A percentile compares a stretch with the other conserved stretches of the same genome.
phyloP scores from a whole-genome alignment of 768 basidiomycete genomes.

The Lactarius trivialis region DNA sequence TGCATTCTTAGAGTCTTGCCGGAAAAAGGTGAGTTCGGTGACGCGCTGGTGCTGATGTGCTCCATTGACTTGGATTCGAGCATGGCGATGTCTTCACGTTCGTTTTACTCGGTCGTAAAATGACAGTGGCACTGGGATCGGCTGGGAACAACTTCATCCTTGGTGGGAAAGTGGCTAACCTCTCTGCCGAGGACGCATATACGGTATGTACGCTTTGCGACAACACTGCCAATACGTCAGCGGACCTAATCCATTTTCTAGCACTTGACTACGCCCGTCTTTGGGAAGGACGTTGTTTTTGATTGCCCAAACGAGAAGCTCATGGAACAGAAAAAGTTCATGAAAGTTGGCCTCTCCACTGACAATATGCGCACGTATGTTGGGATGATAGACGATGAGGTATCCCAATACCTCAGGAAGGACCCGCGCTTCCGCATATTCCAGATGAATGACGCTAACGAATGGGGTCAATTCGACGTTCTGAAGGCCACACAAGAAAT shows the following conservation, averaged over 20 bases:
- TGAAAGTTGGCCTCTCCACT: constrained; percentile 89
- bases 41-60: not conserved
- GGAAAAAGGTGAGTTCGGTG: constrained; percentile 56
- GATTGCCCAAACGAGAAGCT: constrained; percentile 93
- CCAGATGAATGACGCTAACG: constrained; percentile 59
- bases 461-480: constrained; percentile 75
- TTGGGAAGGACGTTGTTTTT: constrained; percentile 96
- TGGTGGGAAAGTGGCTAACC: constrained; percentile 85
- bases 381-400: constrained; percentile 40
- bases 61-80: constrained; percentile 36
- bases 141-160: constrained; percentile 93
- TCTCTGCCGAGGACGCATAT: constrained; percentile 96
- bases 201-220: constrained; percentile 42
- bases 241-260: constrained; percentile 28
- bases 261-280: constrained; percentile 91
- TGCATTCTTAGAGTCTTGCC: constrained; percentile 73
- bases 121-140: constrained; percentile 86
- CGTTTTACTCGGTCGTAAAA: constrained; percentile 77
- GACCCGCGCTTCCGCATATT: constrained; percentile 58
- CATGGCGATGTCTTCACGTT: constrained; percentile 98
- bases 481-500: constrained; percentile 75
- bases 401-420: constrained; percentile 56
- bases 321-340: constrained; percentile 99
- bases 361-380: constrained; percentile 87
- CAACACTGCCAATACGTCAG: too few species aligned